phyloP scores from a whole-genome alignment of 148 eudicot species.

The Chenopodium formosanum region DNA sequence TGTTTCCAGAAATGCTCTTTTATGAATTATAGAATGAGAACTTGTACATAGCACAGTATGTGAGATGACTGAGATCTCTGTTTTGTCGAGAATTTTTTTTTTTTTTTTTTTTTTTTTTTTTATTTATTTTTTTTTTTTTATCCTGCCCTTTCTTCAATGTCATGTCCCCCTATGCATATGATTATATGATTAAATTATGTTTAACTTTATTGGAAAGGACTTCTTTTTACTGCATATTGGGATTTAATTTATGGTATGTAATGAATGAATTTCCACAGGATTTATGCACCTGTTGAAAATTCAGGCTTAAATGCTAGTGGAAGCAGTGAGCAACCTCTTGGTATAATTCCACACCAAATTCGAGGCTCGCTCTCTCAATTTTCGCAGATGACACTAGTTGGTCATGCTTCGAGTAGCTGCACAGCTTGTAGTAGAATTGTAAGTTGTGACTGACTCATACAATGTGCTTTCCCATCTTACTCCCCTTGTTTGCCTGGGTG shows the following conservation, averaged over 20 bases:
- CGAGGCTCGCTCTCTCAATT: slow-evolving; percentile 88
- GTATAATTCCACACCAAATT: slow-evolving; percentile 90
- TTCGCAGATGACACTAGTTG: slow-evolving; percentile 91
- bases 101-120: not conserved
- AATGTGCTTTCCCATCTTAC: not conserved
- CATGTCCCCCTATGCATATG: not conserved
- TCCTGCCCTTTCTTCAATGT: not conserved
- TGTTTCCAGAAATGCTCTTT: not conserved
- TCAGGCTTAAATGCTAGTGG: slow-evolving; percentile 47
- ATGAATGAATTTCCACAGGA: slow-evolving; percentile 42
- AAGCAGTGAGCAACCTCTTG: slow-evolving; percentile 70
- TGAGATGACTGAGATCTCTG: not conserved
- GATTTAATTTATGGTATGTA: not conserved
- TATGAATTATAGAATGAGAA: not conserved
- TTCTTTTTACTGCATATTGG: not conserved
- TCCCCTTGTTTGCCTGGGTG: not conserved
- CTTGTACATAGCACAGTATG: not conserved
- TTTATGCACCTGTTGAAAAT: slow-evolving; percentile 74
- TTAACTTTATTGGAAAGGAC: not conserved
- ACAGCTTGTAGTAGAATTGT: slow-evolving; percentile 84
- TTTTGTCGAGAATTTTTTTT: not conserved
- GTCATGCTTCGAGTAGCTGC: slow-evolving; percentile 83
- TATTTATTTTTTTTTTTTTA: not conserved
- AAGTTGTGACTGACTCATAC: slow-evolving; percentile 29
- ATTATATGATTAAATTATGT: not conserved